phyloP scores from a whole-genome alignment of 2,329 filamentous ascomycete species.

The Elsinoe necatrix region DNA sequence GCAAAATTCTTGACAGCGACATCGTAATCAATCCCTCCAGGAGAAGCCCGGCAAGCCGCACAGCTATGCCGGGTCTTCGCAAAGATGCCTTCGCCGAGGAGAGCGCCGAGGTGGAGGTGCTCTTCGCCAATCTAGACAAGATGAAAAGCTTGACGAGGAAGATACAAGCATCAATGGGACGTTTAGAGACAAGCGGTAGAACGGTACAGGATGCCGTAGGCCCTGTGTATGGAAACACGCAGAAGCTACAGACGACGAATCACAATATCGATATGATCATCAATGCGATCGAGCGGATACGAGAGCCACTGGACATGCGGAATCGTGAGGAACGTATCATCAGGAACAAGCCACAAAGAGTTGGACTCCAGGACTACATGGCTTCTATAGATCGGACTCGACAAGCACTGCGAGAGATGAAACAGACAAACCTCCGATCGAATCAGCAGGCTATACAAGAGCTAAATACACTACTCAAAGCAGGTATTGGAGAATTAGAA shows the following conservation, averaged over 20 bases:
- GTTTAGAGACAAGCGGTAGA: constrained; percentile 80
- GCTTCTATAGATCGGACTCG: constrained; percentile 82
- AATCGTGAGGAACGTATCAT: constrained; percentile 88
- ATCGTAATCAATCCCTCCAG: background rate
- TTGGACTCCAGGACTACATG: constrained; percentile 75
- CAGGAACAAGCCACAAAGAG: constrained; percentile 64
- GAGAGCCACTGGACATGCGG: constrained; percentile 86
- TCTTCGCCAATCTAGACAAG: constrained; percentile 71
- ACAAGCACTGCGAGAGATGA: constrained; percentile 74
- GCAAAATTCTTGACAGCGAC: background rate
- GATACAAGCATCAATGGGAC: constrained; percentile 77
- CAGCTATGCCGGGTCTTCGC: constrained; percentile 45
- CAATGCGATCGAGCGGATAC: constrained; percentile 76
- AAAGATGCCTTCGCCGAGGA: constrained; percentile 56
- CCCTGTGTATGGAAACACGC: constrained; percentile 86
- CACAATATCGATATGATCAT: constrained; percentile 83
- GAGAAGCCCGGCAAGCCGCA: background rate
- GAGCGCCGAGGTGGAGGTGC: constrained; percentile 58
- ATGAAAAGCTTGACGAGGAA: constrained; percentile 90
- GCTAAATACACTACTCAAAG: constrained; percentile 65
- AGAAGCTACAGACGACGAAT: constrained; percentile 77
- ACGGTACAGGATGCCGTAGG: constrained; percentile 87
- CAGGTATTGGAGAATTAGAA: constrained; percentile 75
- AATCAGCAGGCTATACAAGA: constrained; percentile 85
- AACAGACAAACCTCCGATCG: constrained; percentile 79